Conservation (phyloP, 2,329 filamentous ascomycete genomes). For the Hymenoscyphus linearis region DNA sequence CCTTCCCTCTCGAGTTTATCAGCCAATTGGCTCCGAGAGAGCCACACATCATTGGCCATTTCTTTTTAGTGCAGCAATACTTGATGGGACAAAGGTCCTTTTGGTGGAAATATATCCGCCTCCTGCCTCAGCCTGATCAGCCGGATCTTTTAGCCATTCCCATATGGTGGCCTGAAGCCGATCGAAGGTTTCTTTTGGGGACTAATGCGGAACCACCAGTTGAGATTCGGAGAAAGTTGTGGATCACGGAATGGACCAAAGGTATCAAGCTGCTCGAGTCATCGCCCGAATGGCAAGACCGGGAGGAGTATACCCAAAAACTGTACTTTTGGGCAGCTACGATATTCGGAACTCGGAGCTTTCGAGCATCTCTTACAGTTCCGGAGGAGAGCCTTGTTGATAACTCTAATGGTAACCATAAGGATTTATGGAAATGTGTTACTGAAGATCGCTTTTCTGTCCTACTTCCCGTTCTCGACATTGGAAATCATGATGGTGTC, state of each 20-base stretch:
- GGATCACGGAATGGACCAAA: constrained; percentile 24
- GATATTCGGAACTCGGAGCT: constrained; percentile 61
- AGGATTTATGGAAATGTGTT: constrained; percentile 16
- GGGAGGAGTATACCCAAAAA: constrained; percentile 26
- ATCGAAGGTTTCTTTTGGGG: constrained; percentile 45
- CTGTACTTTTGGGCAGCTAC: constrained; percentile 61
- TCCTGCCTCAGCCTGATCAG: constrained; percentile 57
- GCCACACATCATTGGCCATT: constrained; percentile 56
- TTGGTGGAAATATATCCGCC: constrained; percentile 64
- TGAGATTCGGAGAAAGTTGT: constrained; percentile 20
- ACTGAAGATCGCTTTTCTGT: constrained; percentile 42
- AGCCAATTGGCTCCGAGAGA: constrained; percentile 36
- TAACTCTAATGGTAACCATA: not conserved
- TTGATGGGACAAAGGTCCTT: constrained; percentile 52
- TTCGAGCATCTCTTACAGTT: constrained; percentile 51
- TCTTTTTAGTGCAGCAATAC: constrained; percentile 66
- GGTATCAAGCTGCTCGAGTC: constrained; percentile 18
- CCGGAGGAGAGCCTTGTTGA: constrained; percentile 28
- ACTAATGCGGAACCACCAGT: constrained; percentile 30
- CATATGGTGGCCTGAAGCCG: constrained; percentile 58
- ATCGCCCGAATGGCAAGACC: constrained; percentile 3
- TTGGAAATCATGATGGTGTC: constrained; percentile 64
- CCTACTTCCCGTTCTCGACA: constrained; percentile 64
- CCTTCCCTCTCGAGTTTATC: constrained; percentile 49
- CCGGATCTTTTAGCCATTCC: constrained; percentile 49